Evolutionary conservation across 129 eudicot species (phyloP), one percentile per base, ranked within the genome.

Genomic region (Helianthus tuberosus): DNA sequence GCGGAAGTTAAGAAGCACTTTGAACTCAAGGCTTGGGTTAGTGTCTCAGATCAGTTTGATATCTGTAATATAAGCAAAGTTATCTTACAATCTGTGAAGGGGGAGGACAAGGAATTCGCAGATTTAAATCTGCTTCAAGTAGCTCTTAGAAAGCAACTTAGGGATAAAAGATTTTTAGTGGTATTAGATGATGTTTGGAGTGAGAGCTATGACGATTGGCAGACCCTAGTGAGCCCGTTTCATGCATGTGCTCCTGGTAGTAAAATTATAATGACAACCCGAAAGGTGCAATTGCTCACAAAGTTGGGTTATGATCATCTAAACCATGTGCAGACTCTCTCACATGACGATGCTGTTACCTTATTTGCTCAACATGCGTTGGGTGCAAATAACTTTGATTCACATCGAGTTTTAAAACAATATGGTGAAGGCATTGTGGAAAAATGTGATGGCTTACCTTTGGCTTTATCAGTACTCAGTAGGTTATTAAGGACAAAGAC

Each of bases 391-490:
- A 63, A 36, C 12, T 36, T 63, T 38, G 27, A 63, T 63, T 63
- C 47, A 8, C 7, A 14, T 27, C 41, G 9, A 0, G 1, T 1
- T 2, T 6, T 59, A 5, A 27, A 11, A 29, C 3, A n/a, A 59
- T 8, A 14, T 63, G 68, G 12, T 15, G 58, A n/a, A 13, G 74
- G 63, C 20, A 52, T 51, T 4, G 63, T 69, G 48, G 35, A 52
- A 20, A 69, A 51, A 32, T 69, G 74, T 32, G 50, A 11, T 32
- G 49, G 63, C 12, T 69, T 69, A 20, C 74, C 74, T n/a, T 69
- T 69, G 35, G 74, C 74, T 35, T 51, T 69, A 14, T 51, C 1
- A 29, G 63, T 25, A 35, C 8, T 52, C 1, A 63, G 74, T 8
- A 32, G 47, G 6, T n/a, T 35, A 15, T 35, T 69, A 5, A 69